Evolutionary conservation across 2,329 filamentous ascomycete species (phyloP), one percentile per base, ranked within the genome.

Genomic region (Coniella vitis): DNA sequence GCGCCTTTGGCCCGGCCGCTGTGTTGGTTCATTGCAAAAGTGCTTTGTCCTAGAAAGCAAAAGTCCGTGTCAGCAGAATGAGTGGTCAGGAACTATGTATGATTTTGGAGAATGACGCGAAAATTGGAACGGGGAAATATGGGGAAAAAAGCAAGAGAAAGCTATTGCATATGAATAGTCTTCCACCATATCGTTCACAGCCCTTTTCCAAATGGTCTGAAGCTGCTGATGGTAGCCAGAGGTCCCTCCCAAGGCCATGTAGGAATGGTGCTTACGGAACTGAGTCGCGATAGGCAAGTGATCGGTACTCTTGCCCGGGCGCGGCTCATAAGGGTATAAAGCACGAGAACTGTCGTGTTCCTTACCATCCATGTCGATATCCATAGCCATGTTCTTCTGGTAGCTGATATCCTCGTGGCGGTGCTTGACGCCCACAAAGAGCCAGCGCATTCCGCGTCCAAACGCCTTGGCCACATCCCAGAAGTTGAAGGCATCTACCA

Each of bases 401-500:
- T 80, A 80, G 56, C 73, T 77, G 36, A 65, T 47, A 53, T 81
- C 76, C 16, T 73, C 60, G 56, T 74, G 72, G 51, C 85, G 76
- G 53, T 71, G 66, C 62, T 80, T 84, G 47, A 79, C 75, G 37
- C 88, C 88, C 14, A 88, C 79, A 54, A 90, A 84, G 17, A 94
- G 70, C 90, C 89, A 95, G 57, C 85, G 78, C 58, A 88, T 78
- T 19, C 86, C 85, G 44, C 89, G 78, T 8, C 84, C 86, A 53
- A 86, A 81, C 0, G 86, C 86, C 67, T 90, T 94, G 60, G 88
- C 68, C 37, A 94, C 77, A 63, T 95, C 89, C 83, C 87, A 88
- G 0, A 86, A 76, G 59, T 93, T 93, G 62, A 90, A 74, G 1
- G 87, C 83, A 58, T 91, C 84, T 1, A 73, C 63, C 7, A 91